These are phyloP conservation scores for Leccinum truebloodii DNA, from an alignment of 768 basidiomycete species.

Conservation along the genomic window DNA sequence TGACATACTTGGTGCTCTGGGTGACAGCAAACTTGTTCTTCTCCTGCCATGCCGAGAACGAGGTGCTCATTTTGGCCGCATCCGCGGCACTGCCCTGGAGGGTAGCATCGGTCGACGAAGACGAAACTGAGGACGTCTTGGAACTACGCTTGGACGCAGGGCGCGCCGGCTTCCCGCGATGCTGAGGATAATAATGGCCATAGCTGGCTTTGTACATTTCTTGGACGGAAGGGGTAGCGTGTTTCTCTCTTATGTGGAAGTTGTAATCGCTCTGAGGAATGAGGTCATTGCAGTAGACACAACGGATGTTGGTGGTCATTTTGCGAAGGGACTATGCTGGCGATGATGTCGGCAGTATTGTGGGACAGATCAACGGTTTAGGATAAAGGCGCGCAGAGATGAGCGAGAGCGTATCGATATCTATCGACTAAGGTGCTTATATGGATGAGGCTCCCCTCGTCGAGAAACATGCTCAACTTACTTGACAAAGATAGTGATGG, in stretches of 20 bases:
- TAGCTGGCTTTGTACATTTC: slow-evolving; percentile 14
- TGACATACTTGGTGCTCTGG: slow-evolving; percentile 15
- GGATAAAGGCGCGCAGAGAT: background rate
- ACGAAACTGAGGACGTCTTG: background rate
- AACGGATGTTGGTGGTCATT: slow-evolving; percentile 14
- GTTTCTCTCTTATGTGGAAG: slow-evolving; percentile 14
- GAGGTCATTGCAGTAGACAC: slow-evolving; percentile 13
- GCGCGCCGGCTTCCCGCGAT: background rate
- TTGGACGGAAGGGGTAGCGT: slow-evolving; percentile 8
- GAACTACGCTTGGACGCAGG: background rate
- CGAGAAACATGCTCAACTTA: slow-evolving; percentile 1
- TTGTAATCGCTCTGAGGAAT: slow-evolving; percentile 11
- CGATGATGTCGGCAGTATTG: slow-evolving; percentile 3
- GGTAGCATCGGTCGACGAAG: slow-evolving; percentile 5
- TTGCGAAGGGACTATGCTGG: background rate
- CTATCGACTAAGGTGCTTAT: background rate
- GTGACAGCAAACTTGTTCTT: slow-evolving; percentile 7
- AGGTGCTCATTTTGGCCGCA: slow-evolving; percentile 9
- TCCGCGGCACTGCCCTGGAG: background rate
- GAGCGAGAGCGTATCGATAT: background rate
- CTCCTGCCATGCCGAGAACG: slow-evolving; percentile 26
- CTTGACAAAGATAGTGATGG: background rate
- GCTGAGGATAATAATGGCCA: background rate
- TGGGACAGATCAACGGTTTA: background rate
- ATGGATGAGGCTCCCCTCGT: background rate